Conservation (phyloP, 257 asterid genomes). For the Paraleonurus japonicus region DNA sequence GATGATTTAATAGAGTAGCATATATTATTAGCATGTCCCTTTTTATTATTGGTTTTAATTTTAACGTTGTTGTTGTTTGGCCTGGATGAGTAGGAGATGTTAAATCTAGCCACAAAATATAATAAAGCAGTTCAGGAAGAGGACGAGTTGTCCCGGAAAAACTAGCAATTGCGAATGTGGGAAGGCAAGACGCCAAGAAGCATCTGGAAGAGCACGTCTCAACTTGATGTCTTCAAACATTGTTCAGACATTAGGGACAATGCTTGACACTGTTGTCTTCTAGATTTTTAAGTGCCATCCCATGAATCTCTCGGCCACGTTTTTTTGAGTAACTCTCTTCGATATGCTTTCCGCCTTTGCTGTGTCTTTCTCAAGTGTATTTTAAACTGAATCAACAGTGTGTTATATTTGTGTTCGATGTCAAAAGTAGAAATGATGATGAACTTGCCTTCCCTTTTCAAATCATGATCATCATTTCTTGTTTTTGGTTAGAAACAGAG, state of each 20-base stretch:
- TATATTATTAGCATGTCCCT: no score
- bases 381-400: neutral
- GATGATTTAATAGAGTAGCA: neutral
- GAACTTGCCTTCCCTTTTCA: neutral
- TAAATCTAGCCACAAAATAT: slow-evolving; percentile 60
- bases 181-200: slow-evolving; percentile 84
- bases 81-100: slow-evolving; percentile 62
- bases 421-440: no score
- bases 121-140: slow-evolving; percentile 92
- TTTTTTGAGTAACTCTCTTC: neutral
- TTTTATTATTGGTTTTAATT: neutral
- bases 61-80: neutral
- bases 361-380: neutral
- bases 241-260: slow-evolving; percentile 70
- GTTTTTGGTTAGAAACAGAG: no score
- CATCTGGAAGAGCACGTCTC: slow-evolving; percentile 72
- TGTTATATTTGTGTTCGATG: neutral
- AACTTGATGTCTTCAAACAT: slow-evolving; percentile 76
- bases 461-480: neutral
- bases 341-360: neutral
- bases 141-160: slow-evolving; percentile 85
- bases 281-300: slow-evolving; percentile 21
- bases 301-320: neutral
- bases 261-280: slow-evolving; percentile 76
- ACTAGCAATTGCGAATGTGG: slow-evolving; percentile 81